Percentiles rank a stretch among this genome's conserved stretches.
Conservation (phyloP, 2,329 filamentous ascomycete genomes). For the Ophiosphaerella korrae region DNA sequence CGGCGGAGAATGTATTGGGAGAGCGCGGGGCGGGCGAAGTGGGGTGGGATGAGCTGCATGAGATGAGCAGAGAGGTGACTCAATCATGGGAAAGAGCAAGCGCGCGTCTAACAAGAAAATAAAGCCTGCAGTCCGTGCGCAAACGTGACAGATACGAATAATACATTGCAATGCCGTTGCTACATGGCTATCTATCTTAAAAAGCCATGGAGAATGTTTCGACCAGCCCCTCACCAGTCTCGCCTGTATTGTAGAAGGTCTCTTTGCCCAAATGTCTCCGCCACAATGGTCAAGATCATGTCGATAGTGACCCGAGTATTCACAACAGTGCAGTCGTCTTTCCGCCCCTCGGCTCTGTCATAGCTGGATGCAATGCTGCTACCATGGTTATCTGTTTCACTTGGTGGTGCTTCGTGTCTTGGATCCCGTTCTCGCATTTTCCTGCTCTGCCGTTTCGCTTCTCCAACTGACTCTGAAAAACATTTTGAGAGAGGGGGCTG, state of each 20-base stretch:
- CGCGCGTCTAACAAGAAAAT: conserved; percentile 22
- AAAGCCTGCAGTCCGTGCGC: conserved; percentile 20
- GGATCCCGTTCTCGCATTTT: too few relatives aligned
- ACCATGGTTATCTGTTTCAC: neutral
- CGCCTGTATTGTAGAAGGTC: conserved; percentile 80
- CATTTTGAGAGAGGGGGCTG: conserved; percentile 10
- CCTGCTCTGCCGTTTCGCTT: neutral
- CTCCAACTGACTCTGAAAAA: neutral
- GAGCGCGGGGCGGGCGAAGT: conserved; percentile 39
- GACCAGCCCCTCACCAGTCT: conserved; percentile 15
- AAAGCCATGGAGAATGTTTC: too few relatives aligned
- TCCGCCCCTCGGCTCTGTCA: neutral
- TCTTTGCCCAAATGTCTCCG: conserved; percentile 86
- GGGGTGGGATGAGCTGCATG: conserved; percentile 38
- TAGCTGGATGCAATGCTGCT: neutral
- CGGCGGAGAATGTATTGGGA: conserved; percentile 26
- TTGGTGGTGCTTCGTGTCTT: too few relatives aligned
- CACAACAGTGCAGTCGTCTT: conserved; percentile 46
- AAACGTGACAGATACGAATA: too few relatives aligned
- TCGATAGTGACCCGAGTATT: conserved; percentile 73
- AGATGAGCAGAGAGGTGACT: conserved; percentile 37
- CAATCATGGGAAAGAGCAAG: conserved; percentile 26
- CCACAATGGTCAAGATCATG: conserved; percentile 87
- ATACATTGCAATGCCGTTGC: too few relatives aligned
- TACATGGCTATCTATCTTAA: too few relatives aligned